Percentiles rank a stretch among this genome's conserved stretches.
Evolutionary conservation across 768 basidiomycete species (phyloP).

Genomic region (Lactarius psammicola): DNA sequence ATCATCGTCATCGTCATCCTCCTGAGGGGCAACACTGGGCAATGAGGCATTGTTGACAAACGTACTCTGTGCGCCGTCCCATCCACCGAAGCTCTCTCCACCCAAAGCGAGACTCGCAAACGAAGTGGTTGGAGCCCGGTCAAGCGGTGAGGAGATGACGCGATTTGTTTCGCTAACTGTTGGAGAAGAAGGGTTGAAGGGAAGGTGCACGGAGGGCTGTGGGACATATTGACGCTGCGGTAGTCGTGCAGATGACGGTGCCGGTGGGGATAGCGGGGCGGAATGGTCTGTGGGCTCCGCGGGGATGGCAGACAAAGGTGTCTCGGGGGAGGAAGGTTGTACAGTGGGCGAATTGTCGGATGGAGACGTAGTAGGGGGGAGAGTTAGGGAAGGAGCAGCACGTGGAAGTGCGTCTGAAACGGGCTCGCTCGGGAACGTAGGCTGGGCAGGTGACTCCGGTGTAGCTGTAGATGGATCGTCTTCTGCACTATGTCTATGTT

Average conservation of each 20-base stretch:
- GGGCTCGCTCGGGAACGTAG: conserved; percentile 24
- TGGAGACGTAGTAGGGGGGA: conserved; percentile 18
- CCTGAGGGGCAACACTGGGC: conserved; percentile 8
- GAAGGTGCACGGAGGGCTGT: conserved; percentile 17
- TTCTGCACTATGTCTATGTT: conserved; percentile 52
- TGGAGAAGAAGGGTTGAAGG: conserved; percentile 10
- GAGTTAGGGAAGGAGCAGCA: conserved; percentile 33
- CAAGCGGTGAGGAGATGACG: conserved; percentile 34
- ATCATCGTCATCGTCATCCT: conserved; percentile 34
- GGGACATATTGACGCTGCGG: conserved; percentile 26
- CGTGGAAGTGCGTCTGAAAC: conserved; percentile 2
- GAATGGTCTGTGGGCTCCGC: conserved; percentile 17
- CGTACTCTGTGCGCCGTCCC: conserved; percentile 43
- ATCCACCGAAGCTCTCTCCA: conserved; percentile 48
- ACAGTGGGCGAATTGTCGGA: background rate
- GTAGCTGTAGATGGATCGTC: conserved; percentile 8
- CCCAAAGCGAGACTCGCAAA: conserved; percentile 48
- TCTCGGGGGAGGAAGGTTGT: conserved; percentile 12
- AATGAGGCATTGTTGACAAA: conserved; percentile 35
- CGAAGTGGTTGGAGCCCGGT: conserved; percentile 34
- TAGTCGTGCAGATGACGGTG: conserved; percentile 26
- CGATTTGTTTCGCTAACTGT: conserved; percentile 21
- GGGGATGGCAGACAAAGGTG: conserved; percentile 18
- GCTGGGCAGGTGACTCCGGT: conserved; percentile 32
- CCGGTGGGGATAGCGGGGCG: conserved; percentile 21